Base-by-base conservation (phyloP, 1,284 basidiomycete species). In the Microbotryomycetes sp. region DNA sequence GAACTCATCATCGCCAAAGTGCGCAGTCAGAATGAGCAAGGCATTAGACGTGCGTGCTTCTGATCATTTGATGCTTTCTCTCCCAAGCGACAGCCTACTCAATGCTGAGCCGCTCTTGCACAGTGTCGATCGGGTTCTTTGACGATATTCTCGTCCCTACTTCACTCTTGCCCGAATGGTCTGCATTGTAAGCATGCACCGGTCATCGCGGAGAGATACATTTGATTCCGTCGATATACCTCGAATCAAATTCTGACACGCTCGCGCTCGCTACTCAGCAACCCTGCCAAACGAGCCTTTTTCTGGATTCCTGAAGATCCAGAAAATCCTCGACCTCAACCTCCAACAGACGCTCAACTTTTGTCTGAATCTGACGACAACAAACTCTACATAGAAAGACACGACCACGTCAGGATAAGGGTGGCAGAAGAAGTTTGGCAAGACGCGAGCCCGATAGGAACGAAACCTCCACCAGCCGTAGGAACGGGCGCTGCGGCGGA, bases 81-180 rank as follows among this genome's bases (percentile, higher is more conserved):
- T n/a, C 45, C n/a, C 7, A 41, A n/a, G 47, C 26, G 13, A 18
- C 30, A 45, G 3, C 30, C 30, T 21, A 16, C 28, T 5, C 18
- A 15, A 31, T n/a, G 9, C 21, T n/a, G 59, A 52, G 46, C 28
- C 59, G 21, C n/a, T 54, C 45, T 54, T 29, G 45, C 55, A 31
- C 70, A 94, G 91, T 97, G 31, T 85, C 88, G 7, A 76, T 96
- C 41, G 88, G 86, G 16, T 97, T 98, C 78, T 98, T 97, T 72
- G 89, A 94, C 73, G 92, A 97, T 72, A 86, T 97, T 45, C 89
- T 90, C 73, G 82, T 97, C 52, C 77, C 77, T 0, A 73, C 87
- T 80, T 48, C 77, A 76, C 31, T 81, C 77, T 58, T 93, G 81
- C 78, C 89, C 4, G 81, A 85, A 69, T 87, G 88, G 2, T 84